Evolutionary conservation across 1,284 basidiomycete species (phyloP).

Genomic region (Golubevia pallescens): DNA sequence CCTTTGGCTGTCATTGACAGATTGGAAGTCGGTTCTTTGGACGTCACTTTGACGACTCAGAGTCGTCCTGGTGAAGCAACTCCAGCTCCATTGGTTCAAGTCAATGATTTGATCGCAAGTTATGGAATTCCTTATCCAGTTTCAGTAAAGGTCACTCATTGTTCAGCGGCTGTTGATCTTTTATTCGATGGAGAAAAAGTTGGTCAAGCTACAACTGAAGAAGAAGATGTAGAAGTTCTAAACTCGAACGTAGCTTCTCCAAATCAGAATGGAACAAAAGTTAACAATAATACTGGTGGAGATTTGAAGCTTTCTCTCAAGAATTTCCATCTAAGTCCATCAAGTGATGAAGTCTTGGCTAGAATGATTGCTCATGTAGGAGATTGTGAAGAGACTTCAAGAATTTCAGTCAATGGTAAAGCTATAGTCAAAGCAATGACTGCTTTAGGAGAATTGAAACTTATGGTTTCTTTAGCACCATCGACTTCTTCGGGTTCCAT

Average conservation of each 20-base stretch:
- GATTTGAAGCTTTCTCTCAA: slow-evolving; percentile 11
- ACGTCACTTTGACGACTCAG: slow-evolving; percentile 20
- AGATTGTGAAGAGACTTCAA: slow-evolving; percentile 29
- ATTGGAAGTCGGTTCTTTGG: slow-evolving; percentile 16
- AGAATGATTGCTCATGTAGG: slow-evolving; percentile 34
- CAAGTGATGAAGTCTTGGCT: slow-evolving; percentile 4
- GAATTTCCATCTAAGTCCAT: slow-evolving; percentile 6
- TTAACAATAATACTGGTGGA: background rate
- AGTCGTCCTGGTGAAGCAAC: background rate
- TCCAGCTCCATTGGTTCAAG: slow-evolving; percentile 17
- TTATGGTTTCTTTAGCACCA: slow-evolving; percentile 13
- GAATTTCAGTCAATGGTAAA: slow-evolving; percentile 31
- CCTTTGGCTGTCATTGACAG: slow-evolving; percentile 10
- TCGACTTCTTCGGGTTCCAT: slow-evolving; percentile 13
- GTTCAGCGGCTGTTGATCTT: slow-evolving; percentile 35
- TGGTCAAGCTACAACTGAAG: slow-evolving; percentile 23
- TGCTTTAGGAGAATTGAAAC: slow-evolving; percentile 27
- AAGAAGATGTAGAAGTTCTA: slow-evolving; percentile 4
- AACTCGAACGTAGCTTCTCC: background rate
- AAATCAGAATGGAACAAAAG: background rate
- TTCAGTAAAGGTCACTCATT: slow-evolving; percentile 20
- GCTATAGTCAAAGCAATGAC: slow-evolving; percentile 18
- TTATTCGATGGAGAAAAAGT: slow-evolving; percentile 35
- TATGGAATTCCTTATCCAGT: slow-evolving; percentile 34
- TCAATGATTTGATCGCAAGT: slow-evolving; percentile 24